phyloP scores from a whole-genome alignment of 1,284 basidiomycete genomes.

The Apiotrichum sp. region DNA sequence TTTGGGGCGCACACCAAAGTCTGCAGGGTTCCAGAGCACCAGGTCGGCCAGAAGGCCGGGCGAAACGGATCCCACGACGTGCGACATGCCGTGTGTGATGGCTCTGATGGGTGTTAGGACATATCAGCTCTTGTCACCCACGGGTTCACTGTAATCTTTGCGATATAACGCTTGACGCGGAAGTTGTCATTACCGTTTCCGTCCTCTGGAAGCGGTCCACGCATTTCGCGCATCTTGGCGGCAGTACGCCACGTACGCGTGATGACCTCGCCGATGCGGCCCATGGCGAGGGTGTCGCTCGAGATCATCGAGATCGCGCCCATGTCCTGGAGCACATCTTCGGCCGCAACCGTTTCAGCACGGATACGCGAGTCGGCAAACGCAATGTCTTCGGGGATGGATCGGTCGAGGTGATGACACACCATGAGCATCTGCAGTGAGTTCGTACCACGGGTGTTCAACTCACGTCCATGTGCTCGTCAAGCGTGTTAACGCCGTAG shows the following conservation, averaged over 20 bases:
- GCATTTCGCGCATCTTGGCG: slow-evolving; percentile 82
- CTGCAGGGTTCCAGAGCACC: slow-evolving; percentile 87
- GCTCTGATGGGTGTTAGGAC: slow-evolving; percentile 57
- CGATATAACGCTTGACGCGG: slow-evolving; percentile 94
- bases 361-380: slow-evolving; percentile 98
- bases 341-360: slow-evolving; percentile 93
- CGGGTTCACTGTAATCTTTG: slow-evolving; percentile 98
- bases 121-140: slow-evolving; percentile 49
- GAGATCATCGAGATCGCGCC: slow-evolving; percentile 96
- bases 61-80: slow-evolving; percentile 78
- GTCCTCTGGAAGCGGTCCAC: slow-evolving; percentile 72
- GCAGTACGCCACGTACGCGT: slow-evolving; percentile 94
- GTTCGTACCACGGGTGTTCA: background rate
- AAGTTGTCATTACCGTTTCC: slow-evolving; percentile 66
- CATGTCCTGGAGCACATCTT: slow-evolving; percentile 89
- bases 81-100: slow-evolving; percentile 86
- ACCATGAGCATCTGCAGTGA: slow-evolving; percentile 78
- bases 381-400: slow-evolving; percentile 86
- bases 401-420: slow-evolving; percentile 82
- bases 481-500: slow-evolving; percentile 84
- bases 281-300: slow-evolving; percentile 96
- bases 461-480: slow-evolving; percentile 91
- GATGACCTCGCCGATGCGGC: slow-evolving; percentile 90
- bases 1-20: slow-evolving; percentile 87
- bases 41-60: slow-evolving; percentile 84